These are phyloP conservation scores for Colletotrichum sp. DNA, from an alignment of 2,329 filamentous ascomycete genomes.

Conservation along the genomic window DNA sequence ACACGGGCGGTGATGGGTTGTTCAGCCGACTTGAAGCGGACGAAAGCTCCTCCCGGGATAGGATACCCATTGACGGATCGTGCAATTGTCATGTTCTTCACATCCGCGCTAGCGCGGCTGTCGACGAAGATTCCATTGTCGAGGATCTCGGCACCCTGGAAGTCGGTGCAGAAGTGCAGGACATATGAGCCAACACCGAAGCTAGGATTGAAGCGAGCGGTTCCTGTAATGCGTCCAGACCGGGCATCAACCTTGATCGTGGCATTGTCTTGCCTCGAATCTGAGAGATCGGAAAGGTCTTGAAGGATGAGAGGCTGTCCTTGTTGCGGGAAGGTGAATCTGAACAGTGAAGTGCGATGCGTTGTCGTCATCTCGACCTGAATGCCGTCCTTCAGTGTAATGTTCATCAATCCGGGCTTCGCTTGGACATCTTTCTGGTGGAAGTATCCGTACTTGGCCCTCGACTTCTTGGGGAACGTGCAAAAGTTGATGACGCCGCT, in stretches of 20 bases:
- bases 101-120: conserved; percentile 54
- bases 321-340: conserved; percentile 63
- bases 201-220: conserved; percentile 65
- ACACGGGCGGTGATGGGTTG: conserved; percentile 67
- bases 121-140: conserved; percentile 68
- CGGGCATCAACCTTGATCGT: conserved; percentile 57
- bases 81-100: conserved; percentile 53
- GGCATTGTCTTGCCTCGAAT: conserved; percentile 64
- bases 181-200: conserved; percentile 68
- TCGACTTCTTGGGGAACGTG: conserved; percentile 57
- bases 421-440: conserved; percentile 57
- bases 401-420: conserved; percentile 69
- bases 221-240: conserved; percentile 68
- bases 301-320: conserved; percentile 65
- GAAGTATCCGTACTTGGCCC: conserved; percentile 47
- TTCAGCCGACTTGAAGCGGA: conserved; percentile 56
- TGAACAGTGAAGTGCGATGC: conserved; percentile 70
- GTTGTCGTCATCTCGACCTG: conserved; percentile 71
- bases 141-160: conserved; percentile 60
- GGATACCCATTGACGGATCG: conserved; percentile 58
- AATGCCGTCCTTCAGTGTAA: conserved; percentile 63
- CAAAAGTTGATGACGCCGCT: conserved; percentile 67
- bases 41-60: conserved; percentile 67
- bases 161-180: conserved; percentile 72
- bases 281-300: conserved; percentile 68